Percentiles rank a stretch among this genome's conserved stretches.
Conservation (phyloP, 139 green algal genomes). For the Chlorella sp. region DNA sequence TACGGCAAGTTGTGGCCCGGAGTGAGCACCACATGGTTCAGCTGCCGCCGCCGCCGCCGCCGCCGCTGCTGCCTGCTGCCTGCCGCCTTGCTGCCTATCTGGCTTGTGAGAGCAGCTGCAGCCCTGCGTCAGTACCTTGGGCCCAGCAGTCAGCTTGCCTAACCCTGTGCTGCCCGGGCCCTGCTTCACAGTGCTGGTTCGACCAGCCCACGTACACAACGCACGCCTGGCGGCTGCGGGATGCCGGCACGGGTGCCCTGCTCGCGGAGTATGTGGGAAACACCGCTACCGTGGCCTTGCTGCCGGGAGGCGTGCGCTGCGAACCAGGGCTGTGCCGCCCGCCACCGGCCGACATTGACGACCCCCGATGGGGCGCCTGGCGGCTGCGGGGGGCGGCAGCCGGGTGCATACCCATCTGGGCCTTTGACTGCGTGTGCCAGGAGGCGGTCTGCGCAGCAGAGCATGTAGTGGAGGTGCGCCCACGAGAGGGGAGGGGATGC, state of each 20-base stretch:
- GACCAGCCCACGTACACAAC: constrained; percentile 53
- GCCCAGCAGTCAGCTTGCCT: no score
- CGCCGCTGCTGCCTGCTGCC: neutral
- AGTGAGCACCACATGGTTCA: neutral
- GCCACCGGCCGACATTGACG: neutral
- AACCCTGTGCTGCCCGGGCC: neutral
- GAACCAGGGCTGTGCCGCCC: constrained; percentile 6
- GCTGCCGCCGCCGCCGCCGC: neutral
- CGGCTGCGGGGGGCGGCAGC: constrained; percentile 19
- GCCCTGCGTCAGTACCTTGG: no score
- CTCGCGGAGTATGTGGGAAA: constrained; percentile 24
- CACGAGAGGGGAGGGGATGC: no score
- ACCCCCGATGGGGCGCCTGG: constrained; percentile 56
- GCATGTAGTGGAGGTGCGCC: constrained; percentile 17
- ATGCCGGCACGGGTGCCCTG: neutral
- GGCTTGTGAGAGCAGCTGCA: no score
- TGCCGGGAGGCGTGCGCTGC: constrained; percentile 10
- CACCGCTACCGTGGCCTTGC: constrained; percentile 46
- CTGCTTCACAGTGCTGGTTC: neutral
- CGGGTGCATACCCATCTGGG: constrained; percentile 52
- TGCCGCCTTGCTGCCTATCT: no score
- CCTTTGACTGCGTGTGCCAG: constrained; percentile 33
- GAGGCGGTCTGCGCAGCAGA: constrained; percentile 48
- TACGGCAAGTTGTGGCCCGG: neutral
- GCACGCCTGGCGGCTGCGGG: constrained; percentile 53